A percentile compares a stretch with the other conserved stretches of the same genome.
Evolutionary conservation across 2,329 filamentous ascomycete genomes (phyloP).

Genomic region (Claviceps humidiphila): DNA sequence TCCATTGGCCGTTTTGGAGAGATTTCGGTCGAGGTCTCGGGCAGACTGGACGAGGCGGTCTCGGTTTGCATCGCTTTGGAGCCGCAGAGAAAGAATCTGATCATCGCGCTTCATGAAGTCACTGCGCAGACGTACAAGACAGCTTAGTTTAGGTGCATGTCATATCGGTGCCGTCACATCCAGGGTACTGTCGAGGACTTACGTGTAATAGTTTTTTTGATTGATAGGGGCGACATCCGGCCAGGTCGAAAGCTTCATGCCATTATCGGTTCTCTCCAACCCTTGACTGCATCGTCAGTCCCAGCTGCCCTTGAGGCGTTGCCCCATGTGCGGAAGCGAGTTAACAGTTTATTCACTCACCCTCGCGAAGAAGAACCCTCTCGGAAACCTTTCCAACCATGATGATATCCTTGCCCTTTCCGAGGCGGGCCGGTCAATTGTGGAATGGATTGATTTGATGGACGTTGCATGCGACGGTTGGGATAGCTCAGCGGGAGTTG

Average conservation of each 20-base stretch:
- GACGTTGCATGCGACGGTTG: not conserved
- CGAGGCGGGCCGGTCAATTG: not conserved
- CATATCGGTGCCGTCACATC: not conserved
- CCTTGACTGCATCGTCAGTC: slow-evolving; percentile 36
- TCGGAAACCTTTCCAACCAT: slow-evolving; percentile 56
- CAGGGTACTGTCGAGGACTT: slow-evolving; percentile 18
- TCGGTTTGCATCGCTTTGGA: slow-evolving; percentile 76
- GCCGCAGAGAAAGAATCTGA: slow-evolving; percentile 77
- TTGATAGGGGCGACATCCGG: slow-evolving; percentile 89
- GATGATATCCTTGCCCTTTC: slow-evolving; percentile 8
- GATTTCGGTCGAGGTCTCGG: slow-evolving; percentile 74
- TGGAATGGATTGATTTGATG: not conserved
- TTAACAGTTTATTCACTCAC: slow-evolving; percentile 22
- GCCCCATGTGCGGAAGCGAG: slow-evolving; percentile 13
- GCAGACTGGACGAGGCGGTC: slow-evolving; percentile 75
- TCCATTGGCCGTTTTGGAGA: slow-evolving; percentile 60
- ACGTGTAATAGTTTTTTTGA: slow-evolving; percentile 99
- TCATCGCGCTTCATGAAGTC: slow-evolving; percentile 98
- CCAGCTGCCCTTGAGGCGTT: not conserved
- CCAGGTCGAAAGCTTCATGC: slow-evolving; percentile 92
- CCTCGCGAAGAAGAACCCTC: slow-evolving; percentile 49
- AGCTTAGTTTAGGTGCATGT: slow-evolving; percentile 3
- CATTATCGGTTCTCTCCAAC: slow-evolving; percentile 93
- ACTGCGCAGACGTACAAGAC: slow-evolving; percentile 29
- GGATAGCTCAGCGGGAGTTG: not conserved